Evolutionary conservation across 495 filamentous ascomycete genomes (phyloP).

Genomic region (Massariosphaeria phaeospora): DNA sequence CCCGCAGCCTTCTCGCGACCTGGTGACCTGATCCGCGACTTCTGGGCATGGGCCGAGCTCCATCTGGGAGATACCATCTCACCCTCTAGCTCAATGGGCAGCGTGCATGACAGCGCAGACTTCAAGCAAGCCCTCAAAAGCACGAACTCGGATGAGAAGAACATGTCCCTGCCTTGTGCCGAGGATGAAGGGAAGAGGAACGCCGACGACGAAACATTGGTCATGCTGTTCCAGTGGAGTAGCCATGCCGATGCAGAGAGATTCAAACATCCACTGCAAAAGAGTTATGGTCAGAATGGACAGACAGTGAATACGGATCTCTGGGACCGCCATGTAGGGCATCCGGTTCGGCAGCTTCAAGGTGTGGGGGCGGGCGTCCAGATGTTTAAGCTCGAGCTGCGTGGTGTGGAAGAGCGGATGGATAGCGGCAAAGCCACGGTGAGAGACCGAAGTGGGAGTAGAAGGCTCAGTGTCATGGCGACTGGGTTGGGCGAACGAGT

Average conservation of each 20-base stretch:
- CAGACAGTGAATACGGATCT: conserved; percentile 4
- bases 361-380: conserved; percentile 21
- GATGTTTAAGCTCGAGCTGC: conserved; percentile 12
- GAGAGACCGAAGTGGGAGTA: conserved; percentile 14
- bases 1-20: conserved; percentile 9
- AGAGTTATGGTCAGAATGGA: conserved; percentile 17
- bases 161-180: conserved; percentile 14
- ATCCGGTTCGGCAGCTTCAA: conserved; percentile 19
- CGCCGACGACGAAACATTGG: conserved; percentile 18
- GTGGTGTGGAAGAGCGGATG: conserved; percentile 15
- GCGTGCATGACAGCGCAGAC: neutral
- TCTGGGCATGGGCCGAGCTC: conserved; percentile 22
- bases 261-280: conserved; percentile 23
- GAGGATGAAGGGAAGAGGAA: conserved; percentile 1
- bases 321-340: conserved; percentile 21
- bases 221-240: conserved; percentile 27
- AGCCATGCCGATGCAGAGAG: conserved; percentile 12
- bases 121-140: conserved; percentile 13
- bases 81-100: conserved; percentile 9
- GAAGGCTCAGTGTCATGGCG: conserved; percentile 18
- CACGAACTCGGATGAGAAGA: conserved; percentile 26
- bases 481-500: conserved; percentile 20
- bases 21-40: conserved; percentile 21
- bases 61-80: neutral
- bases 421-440: neutral